Evolutionary conservation across 1,284 basidiomycete species (phyloP), one percentile per base, ranked within the genome.

Genomic region (Waitea zeae): DNA sequence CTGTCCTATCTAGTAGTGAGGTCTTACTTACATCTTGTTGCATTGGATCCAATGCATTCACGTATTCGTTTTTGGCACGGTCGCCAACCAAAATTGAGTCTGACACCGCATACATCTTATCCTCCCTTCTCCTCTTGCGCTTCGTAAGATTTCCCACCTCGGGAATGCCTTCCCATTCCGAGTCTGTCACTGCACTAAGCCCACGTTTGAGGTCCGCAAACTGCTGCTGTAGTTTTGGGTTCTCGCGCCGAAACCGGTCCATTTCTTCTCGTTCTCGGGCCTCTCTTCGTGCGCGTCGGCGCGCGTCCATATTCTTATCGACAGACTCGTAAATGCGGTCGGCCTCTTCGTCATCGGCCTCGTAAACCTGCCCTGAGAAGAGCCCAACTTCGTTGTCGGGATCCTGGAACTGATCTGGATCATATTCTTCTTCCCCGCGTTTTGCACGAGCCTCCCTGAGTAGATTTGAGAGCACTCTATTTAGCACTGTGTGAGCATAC

Each of bases 301-400:
- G 64, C 38, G 77, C 69, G 49, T 96, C 92, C 81, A 98, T 93
- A 32, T 79, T 77, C 34, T 71, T 63, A 50, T 97, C 92, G 3
- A 97, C 89, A 15, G 61, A 49, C 17, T 95, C 92, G 56, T 95
- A 98, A 36, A 97, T 95, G 45, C 70, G 70, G 54, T 98, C 93
- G 0, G 93, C 95, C 52, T 97, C 93, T 49, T 96, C 92, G 44
- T 98, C 95, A 45, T 98, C 93, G 36, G 84, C 80, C 52, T 98
- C 93, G 53, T 99, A 97, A 0, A 88, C 87, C 5, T 81, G 89
- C 5, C 89, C 89, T 1, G 90, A 88, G 51, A 99, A 97, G 5
- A 99, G 67, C 24, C 92, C 93, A 40, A 79, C 82, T 59, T 98
- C 92, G 52, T 97, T 93, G 50, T 98, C 95, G 4, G 92, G 93